These are phyloP conservation scores for Saccharomycopsis sp. DNA, from an alignment of 805 yeast genomes.

Conservation along the genomic window DNA sequence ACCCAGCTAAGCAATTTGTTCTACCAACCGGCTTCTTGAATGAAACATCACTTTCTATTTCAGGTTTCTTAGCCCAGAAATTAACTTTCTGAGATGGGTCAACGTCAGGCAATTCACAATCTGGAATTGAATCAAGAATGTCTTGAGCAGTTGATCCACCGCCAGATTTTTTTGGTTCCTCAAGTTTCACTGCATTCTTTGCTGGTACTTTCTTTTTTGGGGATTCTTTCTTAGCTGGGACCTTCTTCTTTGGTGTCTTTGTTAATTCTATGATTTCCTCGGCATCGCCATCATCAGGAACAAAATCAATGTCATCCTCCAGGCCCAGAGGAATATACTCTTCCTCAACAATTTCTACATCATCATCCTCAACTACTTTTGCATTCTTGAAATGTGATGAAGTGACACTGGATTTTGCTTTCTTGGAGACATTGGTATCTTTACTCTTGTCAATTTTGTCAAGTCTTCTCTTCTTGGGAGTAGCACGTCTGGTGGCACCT, in stretches of 20 bases:
- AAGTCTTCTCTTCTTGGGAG: no score
- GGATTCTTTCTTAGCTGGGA: slow-evolving; percentile 25
- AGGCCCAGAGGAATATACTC: slow-evolving; percentile 2
- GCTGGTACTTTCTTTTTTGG: slow-evolving; percentile 24
- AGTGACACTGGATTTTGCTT: background rate
- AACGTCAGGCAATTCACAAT: slow-evolving; percentile 54
- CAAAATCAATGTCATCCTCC: slow-evolving; percentile 10
- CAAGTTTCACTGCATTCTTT: slow-evolving; percentile 12
- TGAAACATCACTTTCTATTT: slow-evolving; percentile 27
- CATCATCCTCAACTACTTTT: slow-evolving; percentile 26
- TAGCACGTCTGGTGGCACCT: no score
- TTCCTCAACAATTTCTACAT: slow-evolving; percentile 26
- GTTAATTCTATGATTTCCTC: slow-evolving; percentile 26
- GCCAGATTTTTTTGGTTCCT: slow-evolving; percentile 11
- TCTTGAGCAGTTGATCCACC: slow-evolving; percentile 41
- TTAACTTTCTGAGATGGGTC: slow-evolving; percentile 45
- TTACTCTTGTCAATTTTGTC: background rate
- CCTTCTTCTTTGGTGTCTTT: slow-evolving; percentile 13
- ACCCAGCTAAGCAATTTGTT: slow-evolving; percentile 79
- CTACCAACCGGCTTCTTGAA: slow-evolving; percentile 70
- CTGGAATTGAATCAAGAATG: slow-evolving; percentile 58
- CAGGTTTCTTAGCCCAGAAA: slow-evolving; percentile 49
- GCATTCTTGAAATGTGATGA: slow-evolving; percentile 19
- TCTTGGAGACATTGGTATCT: background rate
- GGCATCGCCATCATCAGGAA: slow-evolving; percentile 18